Base-by-base conservation (phyloP, 2,329 filamentous ascomycete genomes). In the Dryadomyces quercivorus region DNA sequence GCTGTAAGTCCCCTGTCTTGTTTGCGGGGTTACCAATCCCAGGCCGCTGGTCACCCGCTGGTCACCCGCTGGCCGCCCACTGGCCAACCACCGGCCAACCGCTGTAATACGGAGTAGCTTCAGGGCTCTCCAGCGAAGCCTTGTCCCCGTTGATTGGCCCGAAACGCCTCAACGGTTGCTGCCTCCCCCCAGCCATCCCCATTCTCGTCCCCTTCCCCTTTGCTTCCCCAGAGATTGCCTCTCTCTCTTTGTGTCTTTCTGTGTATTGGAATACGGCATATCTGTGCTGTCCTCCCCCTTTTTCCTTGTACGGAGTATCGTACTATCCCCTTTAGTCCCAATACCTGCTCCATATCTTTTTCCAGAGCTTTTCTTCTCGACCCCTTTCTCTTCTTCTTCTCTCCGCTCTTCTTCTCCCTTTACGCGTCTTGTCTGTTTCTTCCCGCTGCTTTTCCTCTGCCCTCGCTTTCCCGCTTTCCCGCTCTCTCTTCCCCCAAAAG, bases 291-390 rank as follows among this genome's bases (percentile, higher is more conserved):
- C 4, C 26, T 31, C 26, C 26, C 26, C 26, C 26, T 31, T 31
- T 31, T 31, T 31, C 26, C 26, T 31, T 31, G 26, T 31, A 31
- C 26, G 26, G 26, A 31, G 26, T 31, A 31, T 31, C 26, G 26
- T 31, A 31, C 26, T 31, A 31, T 50, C 31, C 46, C 15, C 16
- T 51, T 36, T 26, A 31, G 26, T 31, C 26, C 26, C 4, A 31
- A 31, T 31, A 31, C 26, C 8, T 31, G 26, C 26, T 31, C 26
- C 26, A 42, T 45, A 38, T 50, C 34, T 50, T 21, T 46, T 45
- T 49, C 40, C 48, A 20, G 18, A 59, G 51, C 57, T 56, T 55
- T 55, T 56, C 48, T 56, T 56, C 56, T 46, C 57, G 45, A 21
- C 55, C 55, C 58, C 46, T 51, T 53, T 58, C 40, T 53, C 31